Conservation (phyloP, 208 protist genomes). For the Endotrypanum monterogeii region DNA sequence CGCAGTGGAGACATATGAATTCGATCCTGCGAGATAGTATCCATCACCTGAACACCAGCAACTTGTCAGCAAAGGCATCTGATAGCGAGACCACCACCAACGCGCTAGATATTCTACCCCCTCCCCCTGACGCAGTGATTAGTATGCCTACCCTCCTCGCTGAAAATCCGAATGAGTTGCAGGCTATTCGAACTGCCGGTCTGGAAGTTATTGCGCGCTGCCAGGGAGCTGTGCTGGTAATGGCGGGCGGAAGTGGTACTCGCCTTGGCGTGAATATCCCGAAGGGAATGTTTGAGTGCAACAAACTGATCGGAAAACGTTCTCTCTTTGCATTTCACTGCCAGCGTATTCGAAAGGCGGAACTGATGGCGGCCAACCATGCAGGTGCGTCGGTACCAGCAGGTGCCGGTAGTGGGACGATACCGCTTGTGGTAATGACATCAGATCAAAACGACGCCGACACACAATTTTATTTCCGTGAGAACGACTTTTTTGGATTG, state of each 20-base stretch:
- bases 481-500: constrained; percentile 96
- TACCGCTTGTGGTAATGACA: constrained; percentile 97
- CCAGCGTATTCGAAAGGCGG: constrained; percentile 89
- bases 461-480: constrained; percentile 93
- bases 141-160: constrained; percentile 27
- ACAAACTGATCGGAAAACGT: constrained; percentile 46
- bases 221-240: constrained; percentile 92
- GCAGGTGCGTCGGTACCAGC: neutral
- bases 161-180: constrained; percentile 8
- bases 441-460: constrained; percentile 91
- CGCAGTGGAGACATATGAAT: constrained; percentile 53
- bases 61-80: neutral
- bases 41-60: constrained; percentile 13
- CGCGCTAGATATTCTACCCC: constrained; percentile 27
- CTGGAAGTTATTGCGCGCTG: constrained; percentile 82
- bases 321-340: constrained; percentile 98
- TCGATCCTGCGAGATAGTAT: constrained; percentile 41
- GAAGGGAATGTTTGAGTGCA: constrained; percentile 93
- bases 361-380: constrained; percentile 64
- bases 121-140: constrained; percentile 31
- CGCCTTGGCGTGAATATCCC: constrained; percentile 95
- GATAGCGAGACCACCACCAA: neutral
- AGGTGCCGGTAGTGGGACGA: neutral
- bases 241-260: constrained; percentile 99
- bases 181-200: constrained; percentile 37